Percentiles rank a stretch among this genome's conserved stretches.
These are phyloP conservation scores for Oryza punctata DNA, from an alignment of 176 grass and related monocot species.

Conservation along the genomic window DNA sequence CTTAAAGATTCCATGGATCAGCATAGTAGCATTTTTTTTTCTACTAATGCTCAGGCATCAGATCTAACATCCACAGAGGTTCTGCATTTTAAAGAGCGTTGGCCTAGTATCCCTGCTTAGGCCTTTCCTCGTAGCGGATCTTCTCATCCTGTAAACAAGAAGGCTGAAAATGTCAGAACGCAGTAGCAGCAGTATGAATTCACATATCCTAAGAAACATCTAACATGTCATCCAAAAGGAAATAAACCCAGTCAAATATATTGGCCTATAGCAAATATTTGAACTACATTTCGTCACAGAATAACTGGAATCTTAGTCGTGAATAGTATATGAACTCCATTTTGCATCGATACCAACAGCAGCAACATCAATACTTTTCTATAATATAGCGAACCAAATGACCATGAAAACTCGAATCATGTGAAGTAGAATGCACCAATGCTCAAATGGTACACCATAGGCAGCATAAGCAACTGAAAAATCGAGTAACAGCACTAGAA, in stretches of 20 bases:
- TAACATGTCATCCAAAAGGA: background rate
- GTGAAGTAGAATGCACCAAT: background rate
- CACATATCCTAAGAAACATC: background rate
- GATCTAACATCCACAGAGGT: background rate
- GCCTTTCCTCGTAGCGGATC: conserved; percentile 35
- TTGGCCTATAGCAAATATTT: background rate
- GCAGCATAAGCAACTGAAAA: conserved; percentile 3
- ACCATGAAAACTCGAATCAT: background rate
- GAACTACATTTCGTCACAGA: background rate
- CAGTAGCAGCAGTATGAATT: background rate
- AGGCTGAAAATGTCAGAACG: background rate
- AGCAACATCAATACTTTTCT: background rate
- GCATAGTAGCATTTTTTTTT: background rate
- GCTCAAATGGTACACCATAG: background rate
- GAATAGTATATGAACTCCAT: background rate
- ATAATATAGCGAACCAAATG: background rate
- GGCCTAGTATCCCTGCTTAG: conserved; percentile 44
- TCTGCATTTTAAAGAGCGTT: background rate
- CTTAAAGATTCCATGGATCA: background rate
- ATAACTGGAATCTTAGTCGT: background rate
- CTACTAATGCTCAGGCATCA: background rate
- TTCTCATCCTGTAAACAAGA: conserved; percentile 50
- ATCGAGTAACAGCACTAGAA: background rate
- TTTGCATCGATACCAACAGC: background rate
- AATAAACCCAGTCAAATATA: background rate